Percentiles rank a stretch among this genome's conserved stretches.
These are phyloP conservation scores for Solanum chilense DNA, from an alignment of 257 asterid species.

Conservation along the genomic window DNA sequence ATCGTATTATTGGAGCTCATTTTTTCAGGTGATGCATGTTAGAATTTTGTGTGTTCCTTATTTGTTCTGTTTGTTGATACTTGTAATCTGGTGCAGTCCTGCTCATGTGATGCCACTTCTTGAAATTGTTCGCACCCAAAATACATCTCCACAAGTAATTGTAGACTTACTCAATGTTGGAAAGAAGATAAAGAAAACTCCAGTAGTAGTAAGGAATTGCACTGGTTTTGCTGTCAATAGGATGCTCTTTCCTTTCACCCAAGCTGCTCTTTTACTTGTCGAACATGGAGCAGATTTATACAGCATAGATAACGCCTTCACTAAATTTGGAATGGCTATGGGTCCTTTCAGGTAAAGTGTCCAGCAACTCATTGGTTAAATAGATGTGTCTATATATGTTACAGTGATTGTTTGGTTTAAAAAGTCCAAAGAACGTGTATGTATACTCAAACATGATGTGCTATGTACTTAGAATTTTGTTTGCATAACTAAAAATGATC, in stretches of 20 bases:
- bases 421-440: neutral
- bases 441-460: neutral
- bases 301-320: constrained; percentile 57
- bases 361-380: neutral
- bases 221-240: constrained; percentile 95
- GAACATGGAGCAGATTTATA: constrained; percentile 85
- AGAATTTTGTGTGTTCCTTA: neutral
- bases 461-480: neutral
- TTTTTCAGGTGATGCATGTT: constrained; percentile 68
- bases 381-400: neutral
- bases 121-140: constrained; percentile 80
- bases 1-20: constrained; percentile 92
- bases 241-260: constrained; percentile 91
- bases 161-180: constrained; percentile 81
- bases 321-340: constrained; percentile 96
- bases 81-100: constrained; percentile 48
- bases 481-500: neutral
- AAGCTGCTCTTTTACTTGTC: constrained; percentile 74
- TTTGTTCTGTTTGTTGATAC: neutral
- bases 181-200: constrained; percentile 87
- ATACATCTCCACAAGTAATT: constrained; percentile 81
- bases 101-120: constrained; percentile 98
- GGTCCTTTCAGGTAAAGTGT: constrained; percentile 85
- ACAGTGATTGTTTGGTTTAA: neutral
- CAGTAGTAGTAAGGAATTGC: constrained; percentile 94